Evolutionary conservation across 192 early-diverging fungal genomes (phyloP), one percentile per base, ranked within the genome.

Genomic region (Gonapodya sp.): DNA sequence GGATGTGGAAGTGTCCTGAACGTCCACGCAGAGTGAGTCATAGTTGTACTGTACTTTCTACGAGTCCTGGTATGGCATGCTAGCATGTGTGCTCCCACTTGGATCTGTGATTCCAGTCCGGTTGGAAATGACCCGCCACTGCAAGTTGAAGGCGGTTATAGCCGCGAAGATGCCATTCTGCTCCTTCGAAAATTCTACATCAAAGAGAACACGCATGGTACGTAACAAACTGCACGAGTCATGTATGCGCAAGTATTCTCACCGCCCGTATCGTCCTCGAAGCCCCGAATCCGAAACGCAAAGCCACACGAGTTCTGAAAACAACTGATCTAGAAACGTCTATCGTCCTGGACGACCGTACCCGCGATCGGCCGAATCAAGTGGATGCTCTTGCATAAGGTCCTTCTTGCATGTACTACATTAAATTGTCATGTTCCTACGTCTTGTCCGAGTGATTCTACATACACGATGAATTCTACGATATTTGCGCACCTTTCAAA

Each of bases 141-240:
- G 81, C 74, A 79, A 18, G 90, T 91, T 0, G 87, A 92, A 81
- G 90, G 90, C 30, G 96, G 96, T 2, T 88, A 91, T 74, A 91
- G 85, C 36, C 82, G 87, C 36, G 93, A 95, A 34, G 93, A 98
- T 83, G 95, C 96, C 18, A 92, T 99, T 36, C 84, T 96, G 64
- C 82, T 97, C 74, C 85, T 99, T 36, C 86, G 97, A 35, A 91
- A 90, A 82, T 99, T 99, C 82, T 99, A 98, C 86, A 85, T 99
- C 16, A 87, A 93, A 35, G 96, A 99, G 81, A 99, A 99, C 81
- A 85, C 89, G 1, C 85, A 92, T 85, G 97, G 94, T 94, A 88
- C 82, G 81, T 77, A 32, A 32, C 31, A n/a, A n/a, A n/a, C n/a
- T n/a, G n/a, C n/a, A n/a, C 36, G 35, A 80, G 18, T 31, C 36